Conservation (phyloP, 169 alveolate genomes). For the Babesia gibsoni region DNA sequence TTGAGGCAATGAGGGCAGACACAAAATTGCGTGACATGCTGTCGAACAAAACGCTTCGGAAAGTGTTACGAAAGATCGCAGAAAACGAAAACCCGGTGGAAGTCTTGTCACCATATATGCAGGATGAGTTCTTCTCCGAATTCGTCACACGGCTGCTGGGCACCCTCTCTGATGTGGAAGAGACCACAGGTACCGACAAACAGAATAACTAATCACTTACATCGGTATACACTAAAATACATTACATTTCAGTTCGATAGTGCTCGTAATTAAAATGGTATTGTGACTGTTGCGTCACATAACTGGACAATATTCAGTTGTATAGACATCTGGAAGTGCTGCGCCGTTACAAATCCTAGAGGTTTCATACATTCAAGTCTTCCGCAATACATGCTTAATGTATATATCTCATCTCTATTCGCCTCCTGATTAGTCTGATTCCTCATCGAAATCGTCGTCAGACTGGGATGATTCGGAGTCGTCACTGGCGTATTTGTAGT, state of each 20-base stretch:
- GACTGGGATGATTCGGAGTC: neutral
- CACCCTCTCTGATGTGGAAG: neutral
- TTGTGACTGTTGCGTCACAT: too few relatives aligned
- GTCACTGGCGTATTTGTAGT: neutral
- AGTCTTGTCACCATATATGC: slow-evolving; percentile 26
- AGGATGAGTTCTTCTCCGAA: slow-evolving; percentile 20
- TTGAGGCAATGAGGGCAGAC: slow-evolving; percentile 17
- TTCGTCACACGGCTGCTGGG: slow-evolving; percentile 24
- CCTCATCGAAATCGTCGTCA: neutral
- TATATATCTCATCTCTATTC: too few relatives aligned
- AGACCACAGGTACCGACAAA: neutral
- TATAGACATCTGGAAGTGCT: too few relatives aligned
- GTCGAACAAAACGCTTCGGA: slow-evolving; percentile 6
- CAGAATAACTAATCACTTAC: too few relatives aligned
- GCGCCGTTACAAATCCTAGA: neutral
- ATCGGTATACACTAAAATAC: too few relatives aligned
- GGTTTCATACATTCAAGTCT: neutral
- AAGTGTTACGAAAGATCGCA: slow-evolving; percentile 8
- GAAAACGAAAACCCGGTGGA: neutral
- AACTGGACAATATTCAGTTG: too few relatives aligned
- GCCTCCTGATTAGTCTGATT: too few relatives aligned
- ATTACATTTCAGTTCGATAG: too few relatives aligned
- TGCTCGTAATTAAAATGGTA: too few relatives aligned
- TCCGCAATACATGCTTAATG: neutral
- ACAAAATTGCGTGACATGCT: slow-evolving; percentile 17